These are phyloP conservation scores for Hibiscus tridactylites DNA, from an alignment of 345 rosid species.

Conservation along the genomic window DNA sequence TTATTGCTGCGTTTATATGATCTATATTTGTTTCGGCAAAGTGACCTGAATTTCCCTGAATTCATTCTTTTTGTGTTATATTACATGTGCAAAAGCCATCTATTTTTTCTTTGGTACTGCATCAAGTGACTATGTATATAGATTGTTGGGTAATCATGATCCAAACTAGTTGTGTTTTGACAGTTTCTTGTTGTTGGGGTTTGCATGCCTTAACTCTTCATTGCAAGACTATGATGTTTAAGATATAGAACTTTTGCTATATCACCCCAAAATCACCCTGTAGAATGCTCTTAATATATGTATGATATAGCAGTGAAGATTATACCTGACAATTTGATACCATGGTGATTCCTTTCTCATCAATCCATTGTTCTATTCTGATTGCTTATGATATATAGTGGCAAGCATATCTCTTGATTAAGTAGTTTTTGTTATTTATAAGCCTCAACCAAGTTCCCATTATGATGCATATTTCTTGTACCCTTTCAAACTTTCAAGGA, in stretches of 20 bases:
- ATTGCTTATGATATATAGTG: constrained; percentile 1
- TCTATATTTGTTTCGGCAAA: background rate
- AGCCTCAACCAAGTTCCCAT: background rate
- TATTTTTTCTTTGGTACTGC: background rate
- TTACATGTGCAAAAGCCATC: background rate
- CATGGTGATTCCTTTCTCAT: background rate
- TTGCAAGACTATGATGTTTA: background rate
- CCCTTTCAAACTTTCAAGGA: background rate
- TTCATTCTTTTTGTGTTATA: background rate
- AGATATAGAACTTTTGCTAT: background rate
- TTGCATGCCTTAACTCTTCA: background rate
- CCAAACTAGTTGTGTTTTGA: background rate
- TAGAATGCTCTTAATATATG: background rate
- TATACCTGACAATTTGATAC: background rate
- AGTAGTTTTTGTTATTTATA: background rate
- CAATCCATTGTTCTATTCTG: background rate
- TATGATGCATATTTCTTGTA: background rate
- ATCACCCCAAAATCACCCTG: background rate
- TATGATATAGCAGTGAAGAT: constrained; percentile 1
- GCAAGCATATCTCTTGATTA: background rate
- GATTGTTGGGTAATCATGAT: background rate
- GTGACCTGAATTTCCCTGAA: background rate
- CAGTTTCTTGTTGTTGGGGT: background rate
- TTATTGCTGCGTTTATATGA: background rate
- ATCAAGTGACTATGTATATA: background rate